A percentile compares a stretch with the other conserved stretches of the same genome.
Conservation (phyloP, 2,329 filamentous ascomycete genomes). For the Trichoderma lentiforme region DNA sequence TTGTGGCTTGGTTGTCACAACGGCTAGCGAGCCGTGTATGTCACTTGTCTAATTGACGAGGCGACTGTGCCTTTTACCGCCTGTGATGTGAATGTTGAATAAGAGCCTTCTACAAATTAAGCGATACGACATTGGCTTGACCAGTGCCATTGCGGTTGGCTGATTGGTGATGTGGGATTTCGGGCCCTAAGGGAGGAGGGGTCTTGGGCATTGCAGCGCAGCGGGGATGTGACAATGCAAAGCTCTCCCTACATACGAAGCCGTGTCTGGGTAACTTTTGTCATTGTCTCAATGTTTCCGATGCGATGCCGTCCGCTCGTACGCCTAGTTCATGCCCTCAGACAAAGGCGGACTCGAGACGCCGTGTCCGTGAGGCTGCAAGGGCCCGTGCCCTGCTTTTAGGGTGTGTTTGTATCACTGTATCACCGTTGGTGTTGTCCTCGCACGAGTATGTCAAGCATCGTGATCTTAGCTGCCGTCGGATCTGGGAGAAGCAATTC, state of each 20-base stretch:
- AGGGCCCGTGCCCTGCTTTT: slow-evolving; percentile 10
- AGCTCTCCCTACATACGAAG: background rate
- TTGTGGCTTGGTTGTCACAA: background rate
- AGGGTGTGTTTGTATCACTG: background rate
- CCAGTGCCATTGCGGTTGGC: background rate
- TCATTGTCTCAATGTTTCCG: background rate
- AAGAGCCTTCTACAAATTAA: background rate
- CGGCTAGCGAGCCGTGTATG: background rate
- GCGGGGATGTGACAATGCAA: background rate
- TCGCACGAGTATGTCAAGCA: slow-evolving; percentile 1
- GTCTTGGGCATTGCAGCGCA: background rate
- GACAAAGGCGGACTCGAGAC: background rate
- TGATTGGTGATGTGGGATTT: background rate
- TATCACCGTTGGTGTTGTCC: background rate
- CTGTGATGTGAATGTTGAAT: background rate
- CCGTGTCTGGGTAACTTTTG: background rate
- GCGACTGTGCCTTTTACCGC: background rate
- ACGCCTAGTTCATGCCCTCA: background rate
- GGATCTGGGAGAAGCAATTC: background rate
- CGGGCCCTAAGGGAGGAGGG: background rate
- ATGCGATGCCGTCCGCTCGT: background rate
- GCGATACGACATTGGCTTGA: background rate
- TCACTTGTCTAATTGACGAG: background rate
- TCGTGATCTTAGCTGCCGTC: background rate
- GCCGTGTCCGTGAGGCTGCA: slow-evolving; percentile 8